phyloP scores from a whole-genome alignment of 345 rosid genomes.

The Populus tremula region DNA sequence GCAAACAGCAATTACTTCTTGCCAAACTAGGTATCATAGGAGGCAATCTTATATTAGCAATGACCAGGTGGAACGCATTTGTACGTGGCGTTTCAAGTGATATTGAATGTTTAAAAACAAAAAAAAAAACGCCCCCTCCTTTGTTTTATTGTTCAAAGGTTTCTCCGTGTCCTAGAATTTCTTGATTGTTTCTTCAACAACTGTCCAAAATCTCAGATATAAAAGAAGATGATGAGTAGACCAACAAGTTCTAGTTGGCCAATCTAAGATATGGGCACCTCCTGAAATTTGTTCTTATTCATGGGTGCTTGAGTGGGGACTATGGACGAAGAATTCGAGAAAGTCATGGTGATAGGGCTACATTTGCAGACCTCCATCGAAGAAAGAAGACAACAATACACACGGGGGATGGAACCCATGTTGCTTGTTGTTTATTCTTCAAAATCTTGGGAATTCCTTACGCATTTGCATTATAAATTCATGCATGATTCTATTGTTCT shows the following conservation, averaged over 20 bases:
- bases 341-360: slow-evolving; percentile 3
- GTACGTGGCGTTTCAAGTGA: background rate
- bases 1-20: background rate
- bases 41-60: slow-evolving; percentile 1
- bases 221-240: slow-evolving; percentile 14
- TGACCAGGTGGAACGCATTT: slow-evolving; percentile 1
- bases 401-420: no score
- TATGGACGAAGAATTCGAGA: background rate
- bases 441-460: no score
- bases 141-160: background rate
- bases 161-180: background rate
- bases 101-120: background rate
- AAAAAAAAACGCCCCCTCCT: background rate
- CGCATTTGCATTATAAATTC: no score
- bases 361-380: no score
- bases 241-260: slow-evolving; percentile 3
- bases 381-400: no score
- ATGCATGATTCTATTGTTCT: no score
- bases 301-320: background rate
- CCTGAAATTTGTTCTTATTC: no score
- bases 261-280: background rate
- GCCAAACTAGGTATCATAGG: slow-evolving; percentile 8
- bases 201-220: slow-evolving; percentile 4
- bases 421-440: no score
- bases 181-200: background rate